phyloP scores from a whole-genome alignment of 2,329 filamentous ascomycete genomes.

The Talaromyces piceae region DNA sequence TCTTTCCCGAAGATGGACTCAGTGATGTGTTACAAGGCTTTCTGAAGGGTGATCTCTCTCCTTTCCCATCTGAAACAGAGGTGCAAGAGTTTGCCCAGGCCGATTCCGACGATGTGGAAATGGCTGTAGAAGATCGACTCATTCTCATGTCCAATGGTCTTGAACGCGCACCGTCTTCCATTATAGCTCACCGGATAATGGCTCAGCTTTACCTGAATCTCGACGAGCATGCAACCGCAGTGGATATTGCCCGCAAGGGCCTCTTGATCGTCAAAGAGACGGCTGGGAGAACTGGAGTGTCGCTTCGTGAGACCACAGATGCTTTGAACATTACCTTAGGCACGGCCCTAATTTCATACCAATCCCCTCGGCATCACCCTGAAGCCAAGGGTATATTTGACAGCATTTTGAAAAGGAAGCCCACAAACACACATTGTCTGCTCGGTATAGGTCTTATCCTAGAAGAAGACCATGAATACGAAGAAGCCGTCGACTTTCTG shows the following conservation, averaged over 20 bases:
- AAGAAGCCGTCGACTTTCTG: conserved; percentile 73
- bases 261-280: conserved; percentile 54
- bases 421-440: conserved; percentile 69
- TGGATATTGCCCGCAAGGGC: conserved; percentile 71
- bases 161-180: conserved; percentile 55
- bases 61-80: conserved; percentile 54
- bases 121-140: conserved; percentile 70
- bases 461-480: conserved; percentile 86
- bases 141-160: conserved; percentile 73
- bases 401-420: conserved; percentile 66
- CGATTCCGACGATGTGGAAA: conserved; percentile 28
- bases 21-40: conserved; percentile 76
- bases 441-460: conserved; percentile 87
- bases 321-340: conserved; percentile 69
- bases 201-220: conserved; percentile 75
- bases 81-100: conserved; percentile 48
- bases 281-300: conserved; percentile 59
- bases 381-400: conserved; percentile 86
- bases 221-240: conserved; percentile 76
- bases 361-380: conserved; percentile 79
- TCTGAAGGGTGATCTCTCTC: conserved; percentile 73
- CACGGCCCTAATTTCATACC: conserved; percentile 83
- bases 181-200: conserved; percentile 75
- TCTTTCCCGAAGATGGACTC: conserved; percentile 79
- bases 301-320: conserved; percentile 63